Evolutionary conservation across 106 monocot species (phyloP), one percentile per base, ranked within the genome.

Genomic region (Apostasia shenzhenica): DNA sequence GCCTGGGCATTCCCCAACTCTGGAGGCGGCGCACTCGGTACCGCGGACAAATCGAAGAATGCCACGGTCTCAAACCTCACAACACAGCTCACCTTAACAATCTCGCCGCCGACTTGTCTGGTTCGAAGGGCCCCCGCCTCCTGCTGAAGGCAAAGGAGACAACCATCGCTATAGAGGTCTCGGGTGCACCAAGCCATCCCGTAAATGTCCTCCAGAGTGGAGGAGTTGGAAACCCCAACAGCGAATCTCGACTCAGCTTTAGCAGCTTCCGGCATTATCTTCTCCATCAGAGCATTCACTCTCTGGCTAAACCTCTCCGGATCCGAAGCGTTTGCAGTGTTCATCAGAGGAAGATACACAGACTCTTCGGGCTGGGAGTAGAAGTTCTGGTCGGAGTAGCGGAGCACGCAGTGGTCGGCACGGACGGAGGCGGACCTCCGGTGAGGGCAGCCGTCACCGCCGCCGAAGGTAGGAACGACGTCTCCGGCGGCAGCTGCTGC

Each of bases 101-200:
- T n/a, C 14, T 56, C 13, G 12, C 1, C 56, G 4, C 56, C 56
- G 14, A 56, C n/a, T 4, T 14, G 10, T n/a, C 14, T n/a, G 4
- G 4, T 12, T 1, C n/a, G 13, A 4, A 56, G n/a, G 0, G 14
- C 56, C 10, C 4, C 10, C 4, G 14, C 14, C 56, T 1, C 56
- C 8, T 45, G 13, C 10, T 39, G 50, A 44, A 76, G 41, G 53
- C 80, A 80, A 1, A 11, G 11, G n/a, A 48, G 2, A 57, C 80
- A 80, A 0, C 26, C 14, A 1, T 55, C 46, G 0, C 43, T 45
- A 0, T 70, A 41, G 8, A 81, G 48, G 43, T 81, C 75, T 59
- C 54, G 52, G 1, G 75, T 71, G 76, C 81, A 81, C 72, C 76
- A 71, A 9, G 58, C 67, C 67, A 72, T 12, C 26, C 67, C 81